Percentiles rank a stretch among this genome's conserved stretches.
These are phyloP conservation scores for Blastocystis sp. DNA, from an alignment of 352 stramenopile genomes.

Conservation along the genomic window DNA sequence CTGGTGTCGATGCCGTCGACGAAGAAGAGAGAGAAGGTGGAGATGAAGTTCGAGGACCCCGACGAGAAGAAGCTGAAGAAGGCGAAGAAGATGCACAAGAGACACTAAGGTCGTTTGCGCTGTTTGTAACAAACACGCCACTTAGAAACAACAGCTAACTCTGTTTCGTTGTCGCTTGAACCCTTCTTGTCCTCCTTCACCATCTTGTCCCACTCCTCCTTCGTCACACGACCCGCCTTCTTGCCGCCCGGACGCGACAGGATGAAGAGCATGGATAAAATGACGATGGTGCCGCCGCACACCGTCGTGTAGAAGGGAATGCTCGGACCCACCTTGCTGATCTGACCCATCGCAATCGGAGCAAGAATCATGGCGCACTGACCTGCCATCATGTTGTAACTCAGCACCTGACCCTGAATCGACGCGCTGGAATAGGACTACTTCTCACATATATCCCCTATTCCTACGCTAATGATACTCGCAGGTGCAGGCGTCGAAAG, in stretches of 20 bases:
- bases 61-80: slow-evolving; percentile 71
- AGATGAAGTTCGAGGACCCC: slow-evolving; percentile 8
- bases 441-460: not conserved
- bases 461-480: slow-evolving; percentile 41
- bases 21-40: slow-evolving; percentile 21
- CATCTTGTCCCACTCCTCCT: not conserved
- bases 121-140: not conserved
- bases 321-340: not conserved
- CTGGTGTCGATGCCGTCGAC: slow-evolving; percentile 56
- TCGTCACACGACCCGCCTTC: slow-evolving; percentile 1
- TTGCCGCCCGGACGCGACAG: not conserved
- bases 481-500: slow-evolving; percentile 14
- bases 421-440: not conserved
- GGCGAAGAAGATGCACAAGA: slow-evolving; percentile 54
- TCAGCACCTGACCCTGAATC: slow-evolving; percentile 45
- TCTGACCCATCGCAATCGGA: not conserved
- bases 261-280: slow-evolving; percentile 23
- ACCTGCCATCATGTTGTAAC: slow-evolving; percentile 50
- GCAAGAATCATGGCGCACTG: slow-evolving; percentile 43
- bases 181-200: not conserved
- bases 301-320: slow-evolving; percentile 2
- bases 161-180: not conserved
- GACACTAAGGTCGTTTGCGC: slow-evolving; percentile 51
- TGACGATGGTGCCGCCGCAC: not conserved
- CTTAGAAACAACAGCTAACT: not conserved